Percentiles rank a stretch among this genome's conserved stretches.
Evolutionary conservation across 352 stramenopile species (phyloP).

Genomic region (Thraustochytrium sp.): DNA sequence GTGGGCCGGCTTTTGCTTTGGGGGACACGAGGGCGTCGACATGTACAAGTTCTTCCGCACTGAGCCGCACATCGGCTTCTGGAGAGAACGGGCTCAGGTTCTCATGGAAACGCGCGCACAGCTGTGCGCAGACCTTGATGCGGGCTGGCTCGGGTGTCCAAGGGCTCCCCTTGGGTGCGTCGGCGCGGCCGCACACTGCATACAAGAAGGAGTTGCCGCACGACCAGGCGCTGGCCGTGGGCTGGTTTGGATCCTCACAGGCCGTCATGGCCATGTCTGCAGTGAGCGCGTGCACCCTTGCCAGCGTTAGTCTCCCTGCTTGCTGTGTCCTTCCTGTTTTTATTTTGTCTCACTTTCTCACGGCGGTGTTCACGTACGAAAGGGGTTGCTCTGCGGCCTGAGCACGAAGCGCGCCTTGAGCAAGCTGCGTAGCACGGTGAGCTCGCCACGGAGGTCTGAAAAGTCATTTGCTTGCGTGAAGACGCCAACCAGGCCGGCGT

Average conservation of each 20-base stretch:
- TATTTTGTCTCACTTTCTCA: background rate
- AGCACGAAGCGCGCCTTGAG: background rate
- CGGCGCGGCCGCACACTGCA: background rate
- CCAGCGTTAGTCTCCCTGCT: no score
- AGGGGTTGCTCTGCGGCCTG: background rate
- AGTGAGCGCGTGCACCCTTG: no score
- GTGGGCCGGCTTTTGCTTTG: no score
- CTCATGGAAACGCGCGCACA: background rate
- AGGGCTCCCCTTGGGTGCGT: no score
- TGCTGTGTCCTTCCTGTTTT: background rate
- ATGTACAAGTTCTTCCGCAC: background rate
- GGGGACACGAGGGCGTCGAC: background rate
- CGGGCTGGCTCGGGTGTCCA: background rate
- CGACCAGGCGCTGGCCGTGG: background rate
- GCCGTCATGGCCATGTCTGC: slow-evolving; percentile 9
- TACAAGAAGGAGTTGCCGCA: slow-evolving; percentile 23
- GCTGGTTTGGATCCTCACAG: background rate
- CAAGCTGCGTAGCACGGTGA: background rate
- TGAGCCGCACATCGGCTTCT: background rate
- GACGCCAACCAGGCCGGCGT: background rate
- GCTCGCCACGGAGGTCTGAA: background rate
- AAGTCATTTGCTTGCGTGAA: slow-evolving; percentile 20
- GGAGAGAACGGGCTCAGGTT: background rate
- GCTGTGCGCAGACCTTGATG: background rate
- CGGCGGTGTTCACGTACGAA: background rate